Evolutionary conservation across 352 stramenopile genomes (phyloP).

Genomic region (Phytopythium helicoides): DNA sequence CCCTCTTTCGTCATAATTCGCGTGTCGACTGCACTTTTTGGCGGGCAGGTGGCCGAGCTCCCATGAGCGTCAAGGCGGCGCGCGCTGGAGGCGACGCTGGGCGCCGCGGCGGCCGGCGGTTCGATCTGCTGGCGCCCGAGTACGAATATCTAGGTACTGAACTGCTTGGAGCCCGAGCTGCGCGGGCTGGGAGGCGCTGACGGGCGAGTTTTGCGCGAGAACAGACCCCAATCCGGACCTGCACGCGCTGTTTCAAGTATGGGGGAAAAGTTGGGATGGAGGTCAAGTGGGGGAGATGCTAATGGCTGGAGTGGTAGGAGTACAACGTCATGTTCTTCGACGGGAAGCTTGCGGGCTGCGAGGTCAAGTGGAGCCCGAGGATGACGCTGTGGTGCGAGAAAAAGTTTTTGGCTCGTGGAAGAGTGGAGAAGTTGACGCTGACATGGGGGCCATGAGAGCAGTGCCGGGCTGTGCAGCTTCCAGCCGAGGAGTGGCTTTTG

Average conservation of each 20-base stretch:
- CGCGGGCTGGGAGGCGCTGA: not conserved
- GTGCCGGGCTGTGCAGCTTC: conserved; percentile 79
- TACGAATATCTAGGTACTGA: conserved; percentile 61
- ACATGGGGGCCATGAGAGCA: conserved; percentile 11
- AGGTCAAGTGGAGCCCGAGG: conserved; percentile 88
- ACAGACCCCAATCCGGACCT: conserved; percentile 83
- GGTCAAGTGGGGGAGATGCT: too few relatives aligned
- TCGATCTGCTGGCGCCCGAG: conserved; percentile 59
- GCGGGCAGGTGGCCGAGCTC: too few relatives aligned
- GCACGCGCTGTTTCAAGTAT: conserved; percentile 67
- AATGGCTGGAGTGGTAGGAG: conserved; percentile 39
- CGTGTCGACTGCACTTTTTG: too few relatives aligned
- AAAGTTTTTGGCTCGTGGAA: too few relatives aligned
- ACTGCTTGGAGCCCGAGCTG: not conserved
- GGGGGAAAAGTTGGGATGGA: too few relatives aligned
- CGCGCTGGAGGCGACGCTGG: conserved; percentile 1
- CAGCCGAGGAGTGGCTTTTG: conserved; percentile 76
- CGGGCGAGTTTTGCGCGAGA: not conserved
- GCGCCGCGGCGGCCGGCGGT: conserved; percentile 15
- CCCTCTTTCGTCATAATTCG: not conserved
- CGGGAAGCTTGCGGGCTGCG: conserved; percentile 63
- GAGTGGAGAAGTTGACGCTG: too few relatives aligned
- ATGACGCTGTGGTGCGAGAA: conserved; percentile 88
- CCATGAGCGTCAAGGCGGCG: conserved; percentile 3
- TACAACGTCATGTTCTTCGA: conserved; percentile 87